These are phyloP conservation scores for Hypomyces perniciosus DNA, from an alignment of 2,329 filamentous ascomycete genomes.

Conservation along the genomic window DNA sequence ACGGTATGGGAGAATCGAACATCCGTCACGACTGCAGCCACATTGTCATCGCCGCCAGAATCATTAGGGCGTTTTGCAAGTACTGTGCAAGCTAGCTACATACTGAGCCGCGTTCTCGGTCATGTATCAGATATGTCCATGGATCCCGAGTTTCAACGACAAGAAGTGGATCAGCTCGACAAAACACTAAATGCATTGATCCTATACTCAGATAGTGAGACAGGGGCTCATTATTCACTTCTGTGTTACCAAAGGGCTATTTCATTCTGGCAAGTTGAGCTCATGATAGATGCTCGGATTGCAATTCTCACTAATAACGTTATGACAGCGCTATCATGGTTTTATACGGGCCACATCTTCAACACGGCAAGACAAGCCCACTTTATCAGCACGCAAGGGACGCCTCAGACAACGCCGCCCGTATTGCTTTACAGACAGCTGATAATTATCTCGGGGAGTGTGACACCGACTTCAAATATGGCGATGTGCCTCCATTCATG, in stretches of 20 bases:
- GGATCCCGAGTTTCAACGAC: not conserved
- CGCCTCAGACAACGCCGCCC: not conserved
- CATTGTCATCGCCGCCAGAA: constrained; percentile 3
- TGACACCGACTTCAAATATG: not conserved
- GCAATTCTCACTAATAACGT: not conserved
- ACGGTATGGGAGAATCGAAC: not conserved
- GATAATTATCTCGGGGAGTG: not conserved
- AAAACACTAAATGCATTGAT: constrained; percentile 3
- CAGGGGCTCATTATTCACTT: not conserved
- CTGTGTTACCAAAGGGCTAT: constrained; percentile 5
- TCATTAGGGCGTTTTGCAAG: constrained; percentile 3
- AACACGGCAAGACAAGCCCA: not conserved
- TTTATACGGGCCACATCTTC: not conserved
- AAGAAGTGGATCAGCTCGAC: constrained; percentile 2
- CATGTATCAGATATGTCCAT: constrained; percentile 1
- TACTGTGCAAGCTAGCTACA: constrained; percentile 6
- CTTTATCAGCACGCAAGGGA: not conserved
- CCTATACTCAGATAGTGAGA: not conserved
- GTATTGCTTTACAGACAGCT: not conserved
- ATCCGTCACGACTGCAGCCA: not conserved
- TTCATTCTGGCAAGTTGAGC: not conserved
- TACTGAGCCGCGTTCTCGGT: constrained; percentile 3
- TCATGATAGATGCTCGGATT: not conserved
- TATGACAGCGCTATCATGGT: not conserved
- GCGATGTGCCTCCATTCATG: constrained; percentile 1